Percentiles rank a stretch among this genome's conserved stretches.
Evolutionary conservation across 1,284 basidiomycete species (phyloP).

Genomic region (Tilletia indica): DNA sequence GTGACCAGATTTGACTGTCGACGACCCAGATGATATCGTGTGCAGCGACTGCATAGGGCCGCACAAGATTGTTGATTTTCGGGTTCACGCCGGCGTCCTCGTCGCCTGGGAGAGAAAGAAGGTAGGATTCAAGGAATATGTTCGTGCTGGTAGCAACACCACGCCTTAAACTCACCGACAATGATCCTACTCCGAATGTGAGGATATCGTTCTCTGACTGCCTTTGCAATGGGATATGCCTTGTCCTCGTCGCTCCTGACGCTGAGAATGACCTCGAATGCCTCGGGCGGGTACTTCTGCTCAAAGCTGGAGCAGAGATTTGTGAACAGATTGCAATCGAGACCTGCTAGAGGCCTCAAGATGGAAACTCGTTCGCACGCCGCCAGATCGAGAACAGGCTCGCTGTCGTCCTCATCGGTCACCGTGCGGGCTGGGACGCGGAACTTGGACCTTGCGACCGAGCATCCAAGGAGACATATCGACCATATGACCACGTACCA

Average conservation of each 20-base stretch:
- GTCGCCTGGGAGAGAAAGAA: conserved; percentile 50
- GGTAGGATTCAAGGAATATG: neutral
- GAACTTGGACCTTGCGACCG: conserved; percentile 68
- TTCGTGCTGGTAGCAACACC: neutral
- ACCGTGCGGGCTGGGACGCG: conserved; percentile 79
- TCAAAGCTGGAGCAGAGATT: conserved; percentile 51
- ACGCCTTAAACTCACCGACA: conserved; percentile 26
- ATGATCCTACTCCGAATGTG: conserved; percentile 40
- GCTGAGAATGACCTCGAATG: conserved; percentile 50
- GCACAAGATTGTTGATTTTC: conserved; percentile 93
- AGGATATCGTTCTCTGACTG: conserved; percentile 44
- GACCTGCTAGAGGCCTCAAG: conserved; percentile 49
- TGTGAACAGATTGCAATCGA: conserved; percentile 49
- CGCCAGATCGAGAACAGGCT: conserved; percentile 72
- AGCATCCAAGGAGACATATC: conserved; percentile 73
- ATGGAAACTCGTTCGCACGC: conserved; percentile 62
- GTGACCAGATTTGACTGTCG: conserved; percentile 84
- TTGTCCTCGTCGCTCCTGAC: conserved; percentile 46
- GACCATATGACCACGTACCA: conserved; percentile 76
- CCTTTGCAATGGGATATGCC: conserved; percentile 42
- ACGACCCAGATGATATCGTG: conserved; percentile 95
- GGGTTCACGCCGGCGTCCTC: conserved; percentile 80
- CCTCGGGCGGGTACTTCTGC: conserved; percentile 45
- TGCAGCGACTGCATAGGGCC: conserved; percentile 71
- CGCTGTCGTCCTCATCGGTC: conserved; percentile 73